phyloP scores from a whole-genome alignment of 2,329 filamentous ascomycete genomes.

The Microcera coccophila region DNA sequence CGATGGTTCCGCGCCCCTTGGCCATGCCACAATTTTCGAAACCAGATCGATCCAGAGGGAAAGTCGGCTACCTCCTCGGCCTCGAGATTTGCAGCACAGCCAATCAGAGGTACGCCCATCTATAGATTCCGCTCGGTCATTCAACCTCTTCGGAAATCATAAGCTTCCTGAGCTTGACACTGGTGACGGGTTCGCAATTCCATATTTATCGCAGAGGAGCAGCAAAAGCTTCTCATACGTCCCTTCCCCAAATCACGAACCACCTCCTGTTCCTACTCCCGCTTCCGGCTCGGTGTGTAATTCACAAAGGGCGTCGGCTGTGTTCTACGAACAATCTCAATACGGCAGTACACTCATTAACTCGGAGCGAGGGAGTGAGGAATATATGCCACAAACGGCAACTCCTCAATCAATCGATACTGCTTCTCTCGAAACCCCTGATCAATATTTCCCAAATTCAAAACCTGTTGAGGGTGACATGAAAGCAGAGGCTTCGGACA shows the following conservation, averaged over 20 bases:
- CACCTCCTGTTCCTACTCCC: conserved; percentile 46
- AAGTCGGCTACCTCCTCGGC: conserved; percentile 17
- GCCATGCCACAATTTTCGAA: conserved; percentile 33
- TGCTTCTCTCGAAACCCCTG: conserved; percentile 41
- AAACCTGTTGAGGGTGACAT: conserved; percentile 37
- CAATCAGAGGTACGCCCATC: conserved; percentile 22
- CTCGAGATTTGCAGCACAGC: conserved; percentile 19
- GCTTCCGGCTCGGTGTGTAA: conserved; percentile 33
- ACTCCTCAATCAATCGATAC: conserved; percentile 46
- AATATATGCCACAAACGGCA: conserved; percentile 40
- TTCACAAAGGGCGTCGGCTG: conserved; percentile 42
- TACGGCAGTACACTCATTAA: conserved; percentile 40
- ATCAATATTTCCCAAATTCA: conserved; percentile 37
- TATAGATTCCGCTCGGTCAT: conserved; percentile 25
- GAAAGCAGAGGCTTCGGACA: conserved; percentile 34
- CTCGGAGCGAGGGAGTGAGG: conserved; percentile 45
- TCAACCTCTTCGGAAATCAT: conserved; percentile 30
- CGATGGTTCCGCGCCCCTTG: conserved; percentile 26
- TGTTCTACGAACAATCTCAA: conserved; percentile 37
- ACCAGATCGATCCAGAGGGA: conserved; percentile 27
- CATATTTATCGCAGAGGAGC: conserved; percentile 39
- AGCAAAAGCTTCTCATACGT: conserved; percentile 29
- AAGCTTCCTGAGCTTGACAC: conserved; percentile 51
- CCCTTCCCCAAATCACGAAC: conserved; percentile 47
- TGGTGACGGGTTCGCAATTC: conserved; percentile 48